Base-by-base conservation (phyloP, 2,329 filamentous ascomycete species). In the Botrytis hyacinthi region DNA sequence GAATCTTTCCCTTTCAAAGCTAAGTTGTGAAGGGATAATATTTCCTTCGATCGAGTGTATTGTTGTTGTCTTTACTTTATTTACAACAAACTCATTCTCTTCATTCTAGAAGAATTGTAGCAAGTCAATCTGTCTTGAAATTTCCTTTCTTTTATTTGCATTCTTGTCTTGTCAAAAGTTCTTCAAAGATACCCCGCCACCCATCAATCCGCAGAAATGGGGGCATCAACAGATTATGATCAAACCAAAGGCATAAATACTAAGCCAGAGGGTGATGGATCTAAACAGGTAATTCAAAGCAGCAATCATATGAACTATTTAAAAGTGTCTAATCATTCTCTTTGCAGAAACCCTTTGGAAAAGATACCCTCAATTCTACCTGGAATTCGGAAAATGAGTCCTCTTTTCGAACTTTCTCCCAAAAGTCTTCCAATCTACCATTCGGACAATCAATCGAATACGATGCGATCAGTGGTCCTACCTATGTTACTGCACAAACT, bases 401-500 rank as follows among this genome's bases (percentile, higher is more conserved):
- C 29, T 73, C 77, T 26, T 77, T 78, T 60, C 75, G 61, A 72
- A 78, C 80, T 68, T 80, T 81, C 70, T 76, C 73, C 26, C 77
- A 75, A 66, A 78, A 79, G 65, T 88, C 87, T 44, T 86, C 87
- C 60, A 87, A 83, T 74, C 83, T 90, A 35, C 87, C 88, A 29
- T 89, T 90, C 70, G 88, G 88, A 76, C 86, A 88, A 81, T 82
- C 83, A 70, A 85, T 90, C 74, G 76, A 75, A n/a, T 81, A 90
- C 74, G 82, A 86, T 48, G 85, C 87, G 79, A 93, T 98, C 82
- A 91, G 88, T 75, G 96, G 95, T 26, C 93, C 95, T 77, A 96
- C 93, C 73, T 99, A 99, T 84, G 88, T 95, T 75, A 98, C 95
- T 59, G 93, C 94, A 44, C 96, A 99, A 84, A 90, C 94, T 35